Evolutionary conservation across 139 green algal species (phyloP), one percentile per base, ranked within the genome.

Genomic region (Coelastrella sp.): DNA sequence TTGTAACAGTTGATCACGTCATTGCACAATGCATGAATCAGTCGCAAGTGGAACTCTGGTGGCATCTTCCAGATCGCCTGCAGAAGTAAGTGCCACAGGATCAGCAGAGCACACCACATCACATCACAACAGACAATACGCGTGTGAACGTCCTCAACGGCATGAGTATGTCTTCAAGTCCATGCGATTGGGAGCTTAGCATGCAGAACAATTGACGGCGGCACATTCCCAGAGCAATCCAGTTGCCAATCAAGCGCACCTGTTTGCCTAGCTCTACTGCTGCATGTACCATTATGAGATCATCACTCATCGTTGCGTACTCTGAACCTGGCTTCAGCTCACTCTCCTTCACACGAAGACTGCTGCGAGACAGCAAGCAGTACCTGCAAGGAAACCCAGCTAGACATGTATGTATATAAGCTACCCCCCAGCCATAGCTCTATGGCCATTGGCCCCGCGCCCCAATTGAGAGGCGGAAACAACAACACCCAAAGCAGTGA

Each of bases 21-120:
- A 61, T 95, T 93, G 83, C 81, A 90, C 79, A 95, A 89, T 16
- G 89, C 80, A 32, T 88, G 74, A 86, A 95, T 84, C 83, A 95
- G 86, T 4, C 91, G 89, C 82, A 94, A 59, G 89, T 95, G 93
- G 78, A 93, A 92, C 78, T 87, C 22, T n/a, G 91, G 73, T 14
- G 85, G 75, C 77, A 89, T 64, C 56, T 23, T 47, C 73, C 85
- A 89, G 5, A 79, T 79, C 4, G 11, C 85, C 85, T 89, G 83
- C 47, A 83, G 61, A 68, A 10, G 61, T 68, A 68, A 68, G 61
- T 68, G 61, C 61, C 7, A 68, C 7, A 68, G 10, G 61, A 68
- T 10, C 61, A 68, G 61, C 61, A 7, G 10, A 68, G 61, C 61
- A 68, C 61, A 68, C 10, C 61, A n/a, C 61, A 68, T 17, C 61